Base-by-base conservation (phyloP, 1,284 basidiomycete species). In the Ustilago bromivora region DNA sequence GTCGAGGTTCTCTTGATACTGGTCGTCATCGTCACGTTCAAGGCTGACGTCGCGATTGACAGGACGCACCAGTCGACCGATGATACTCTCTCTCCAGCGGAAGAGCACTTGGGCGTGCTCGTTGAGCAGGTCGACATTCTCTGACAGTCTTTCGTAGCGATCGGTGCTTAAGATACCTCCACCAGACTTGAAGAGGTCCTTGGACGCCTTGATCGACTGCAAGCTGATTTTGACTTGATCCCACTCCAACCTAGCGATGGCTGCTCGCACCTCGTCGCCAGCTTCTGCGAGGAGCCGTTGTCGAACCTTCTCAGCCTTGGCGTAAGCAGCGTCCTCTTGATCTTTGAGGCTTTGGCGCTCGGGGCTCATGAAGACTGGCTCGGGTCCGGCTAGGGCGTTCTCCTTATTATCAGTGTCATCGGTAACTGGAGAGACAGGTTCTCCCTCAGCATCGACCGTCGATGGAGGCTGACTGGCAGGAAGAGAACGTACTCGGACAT, bases 1-100 rank as follows among this genome's bases (percentile, higher is more conserved):
- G 41, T 85, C 84, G 4, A 85, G 69, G 28, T 84, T 80, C 32
- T 85, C 83, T 23, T 80, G 77, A 47, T 84, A 85, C 47, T 83
- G 78, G 57, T 85, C 84, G 59, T 84, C 84, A 38, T 79, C 77
- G 15, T 82, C 82, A 9, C 79, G 73, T 53, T 80, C 81, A 23
- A 74, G 69, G 54, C 72, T 73, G 40, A 84, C 77, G 17, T 84
- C 83, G 51, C 84, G 79, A 60, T 83, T 85, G 49, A 85, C 79
- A 2, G 81, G 64, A 13, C 73, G 76, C 5, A 55, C 47, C 15
- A 85, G 67, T 11, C 80, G 79, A 6, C 59, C 56, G 23, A 71
- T 52, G 54, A 84, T 78, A 51, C 69, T 65, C 1, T 69, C 55
- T 3, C 84, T 73, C 84, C 84, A 85, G 2, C 61, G 41, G 36